Evolutionary conservation across 176 grass and related monocot genomes (phyloP), one percentile per base, ranked within the genome.

Genomic region (Calamus simplicifolius): DNA sequence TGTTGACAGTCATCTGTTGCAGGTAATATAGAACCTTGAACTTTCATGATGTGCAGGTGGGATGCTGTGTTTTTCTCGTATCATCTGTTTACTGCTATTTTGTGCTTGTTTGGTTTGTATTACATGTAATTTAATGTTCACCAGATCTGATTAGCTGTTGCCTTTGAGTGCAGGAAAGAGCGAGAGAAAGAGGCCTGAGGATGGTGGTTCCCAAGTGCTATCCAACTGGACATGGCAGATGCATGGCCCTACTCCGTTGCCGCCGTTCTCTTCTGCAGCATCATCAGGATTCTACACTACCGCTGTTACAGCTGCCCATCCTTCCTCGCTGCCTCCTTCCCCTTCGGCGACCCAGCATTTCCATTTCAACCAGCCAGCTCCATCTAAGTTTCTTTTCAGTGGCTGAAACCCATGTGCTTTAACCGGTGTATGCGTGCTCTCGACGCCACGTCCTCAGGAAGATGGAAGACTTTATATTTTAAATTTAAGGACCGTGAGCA

Each of bases 241-340:
- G 65, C n/a, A 68, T 56, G 18, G 28, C 29, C n/a, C 28, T 12
- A 56, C 12, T 68, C 28, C 27, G 6, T 56, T 35, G 52, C 65
- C 51, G 49, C 52, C 25, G 65, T 43, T 68, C 65, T 56, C 65
- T 16, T 55, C 52, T 68, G 65, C 65, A 68, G 65, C 65, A 68
- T 68, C 65, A 68, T 68, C 65, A 56, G 65, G 65, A 68, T 68
- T 68, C 65, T 56, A 52, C 4, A 54, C 16, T 68, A 18, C 52
- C 29, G 16, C 16, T 4, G 19, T 56, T 38, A 25, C 65, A 16
- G 27, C 65, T 48, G 50, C 65, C 51, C 18, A 30, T 68, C 65
- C 52, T 35, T 10, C 27, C 27, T 10, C 25, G 6, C 51, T 23
- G 52, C 65, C 51, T 14, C 65, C 49, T 6, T 23, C 4, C 16